Evolutionary conservation across 2,329 filamentous ascomycete genomes (phyloP).

Genomic region (Penicillium palitans): DNA sequence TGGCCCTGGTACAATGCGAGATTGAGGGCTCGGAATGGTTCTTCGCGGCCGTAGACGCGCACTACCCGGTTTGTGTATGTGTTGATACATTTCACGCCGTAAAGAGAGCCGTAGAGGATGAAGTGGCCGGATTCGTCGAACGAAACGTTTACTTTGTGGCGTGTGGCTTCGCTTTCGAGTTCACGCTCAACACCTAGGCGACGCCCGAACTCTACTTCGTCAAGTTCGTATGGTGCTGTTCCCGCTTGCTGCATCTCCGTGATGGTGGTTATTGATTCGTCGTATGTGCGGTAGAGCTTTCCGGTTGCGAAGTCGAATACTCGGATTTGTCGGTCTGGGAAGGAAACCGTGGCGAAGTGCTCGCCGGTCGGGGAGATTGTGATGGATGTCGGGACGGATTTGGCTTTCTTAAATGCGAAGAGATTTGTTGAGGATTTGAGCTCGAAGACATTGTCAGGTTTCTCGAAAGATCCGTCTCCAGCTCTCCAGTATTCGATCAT

Average conservation of each 20-base stretch:
- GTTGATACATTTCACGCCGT: constrained; percentile 93
- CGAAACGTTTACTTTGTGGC: constrained; percentile 76
- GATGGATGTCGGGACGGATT: constrained; percentile 77
- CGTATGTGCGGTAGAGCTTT: constrained; percentile 88
- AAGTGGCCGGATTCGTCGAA: constrained; percentile 98
- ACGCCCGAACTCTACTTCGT: constrained; percentile 88
- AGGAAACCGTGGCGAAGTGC: constrained; percentile 84
- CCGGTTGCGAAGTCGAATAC: constrained; percentile 89
- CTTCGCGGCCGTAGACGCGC: constrained; percentile 85
- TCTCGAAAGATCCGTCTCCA: constrained; percentile 71
- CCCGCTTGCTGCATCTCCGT: constrained; percentile 97
- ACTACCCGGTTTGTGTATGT: constrained; percentile 91
- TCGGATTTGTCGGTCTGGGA: constrained; percentile 89
- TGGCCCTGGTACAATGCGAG: constrained; percentile 90
- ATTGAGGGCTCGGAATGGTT: constrained; percentile 80
- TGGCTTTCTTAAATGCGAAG: constrained; percentile 96
- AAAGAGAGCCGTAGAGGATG: constrained; percentile 86
- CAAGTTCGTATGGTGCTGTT: constrained; percentile 75
- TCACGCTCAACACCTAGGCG: constrained; percentile 84
- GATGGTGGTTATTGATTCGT: constrained; percentile 85
- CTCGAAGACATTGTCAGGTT: constrained; percentile 86
- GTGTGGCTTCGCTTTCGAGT: constrained; percentile 68
- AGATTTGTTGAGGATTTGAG: constrained; percentile 92
- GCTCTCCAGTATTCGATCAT: constrained; percentile 98
- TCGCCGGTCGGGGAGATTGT: constrained; percentile 83